A percentile compares a stretch with the other conserved stretches of the same genome.
These are phyloP conservation scores for Taxillus chinensis DNA, from an alignment of 164 flowering plant species.

Conservation along the genomic window DNA sequence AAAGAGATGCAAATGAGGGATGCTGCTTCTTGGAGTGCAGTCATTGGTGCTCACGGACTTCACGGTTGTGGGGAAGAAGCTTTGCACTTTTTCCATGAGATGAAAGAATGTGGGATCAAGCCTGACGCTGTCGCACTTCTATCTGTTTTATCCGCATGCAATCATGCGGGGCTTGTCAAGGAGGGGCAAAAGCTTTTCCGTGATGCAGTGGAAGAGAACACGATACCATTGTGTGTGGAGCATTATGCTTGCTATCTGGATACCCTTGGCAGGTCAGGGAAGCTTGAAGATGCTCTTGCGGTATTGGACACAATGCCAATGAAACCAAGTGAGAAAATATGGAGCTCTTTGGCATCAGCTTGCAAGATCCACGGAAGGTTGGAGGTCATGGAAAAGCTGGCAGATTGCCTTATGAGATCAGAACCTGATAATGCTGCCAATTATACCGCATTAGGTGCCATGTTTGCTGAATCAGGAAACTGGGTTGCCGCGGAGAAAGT, in stretches of 20 bases:
- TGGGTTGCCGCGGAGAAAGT: conserved; percentile 42
- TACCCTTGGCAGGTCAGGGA: conserved; percentile 55
- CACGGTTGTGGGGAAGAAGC: conserved; percentile 46
- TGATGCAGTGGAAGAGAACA: conserved; percentile 8
- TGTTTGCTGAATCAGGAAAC: conserved; percentile 39
- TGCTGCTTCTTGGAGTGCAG: conserved; percentile 44
- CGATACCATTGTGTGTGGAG: conserved; percentile 15
- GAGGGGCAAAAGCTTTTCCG: conserved; percentile 35
- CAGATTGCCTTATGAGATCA: conserved; percentile 22
- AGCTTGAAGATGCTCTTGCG: conserved; percentile 46
- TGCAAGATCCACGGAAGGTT: conserved; percentile 43
- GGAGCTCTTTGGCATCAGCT: conserved; percentile 47
- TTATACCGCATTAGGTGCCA: conserved; percentile 31
- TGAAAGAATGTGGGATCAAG: conserved; percentile 28
- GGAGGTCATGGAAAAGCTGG: conserved; percentile 37
- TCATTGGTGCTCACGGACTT: conserved; percentile 36
- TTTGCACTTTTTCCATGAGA: conserved; percentile 35
- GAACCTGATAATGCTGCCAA: conserved; percentile 53
- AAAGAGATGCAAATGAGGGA: conserved; percentile 33
- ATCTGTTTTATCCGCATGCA: conserved; percentile 51
- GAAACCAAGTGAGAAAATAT: conserved; percentile 34
- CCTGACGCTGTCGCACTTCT: conserved; percentile 38
- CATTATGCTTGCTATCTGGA: conserved; percentile 64
- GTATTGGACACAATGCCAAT: conserved; percentile 32
- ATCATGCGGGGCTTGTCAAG: conserved; percentile 41